Evolutionary conservation across 768 basidiomycete species (phyloP), one percentile per base, ranked within the genome.

Genomic region (Hydnomerulius pinastri): DNA sequence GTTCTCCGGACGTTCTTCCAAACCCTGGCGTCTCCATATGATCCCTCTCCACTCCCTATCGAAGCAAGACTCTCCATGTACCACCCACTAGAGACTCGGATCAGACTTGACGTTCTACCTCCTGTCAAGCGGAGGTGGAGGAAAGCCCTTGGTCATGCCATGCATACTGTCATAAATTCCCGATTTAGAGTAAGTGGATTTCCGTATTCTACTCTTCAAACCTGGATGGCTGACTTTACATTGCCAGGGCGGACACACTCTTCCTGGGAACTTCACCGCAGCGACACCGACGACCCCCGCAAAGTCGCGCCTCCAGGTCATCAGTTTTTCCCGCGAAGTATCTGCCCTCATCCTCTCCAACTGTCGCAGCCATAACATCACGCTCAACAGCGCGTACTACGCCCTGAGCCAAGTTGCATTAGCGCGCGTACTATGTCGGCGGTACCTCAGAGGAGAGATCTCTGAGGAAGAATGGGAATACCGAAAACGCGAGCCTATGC

Each of bases 211-310:
- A 20, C 4, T 17, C 24, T 13, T 43, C 23, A 37, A 30, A 27
- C 43, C 27, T 28, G 45, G 29, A 42, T 44, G 12, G 32, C 35
- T n/a, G 25, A 9, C 25, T 32, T 8, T 25, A 27, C 33, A 43
- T n/a, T 27, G 13, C 4, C 56, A 83, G 80, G 81, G 81, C 13
- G 81, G 82, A 2, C 81, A 82, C 43, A 77, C 77, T 0, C 63
- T 83, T 2, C 78, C 80, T 1, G 66, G 74, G 39, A 72, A 60
- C 6, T 56, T 72, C 24, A 71, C 73, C 3, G 54, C 63, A 23
- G 45, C 55, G 9, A 77, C 77, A 2, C 57, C 59, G 21, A 62
- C 61, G 36, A 75, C 70, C 0, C 77, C 77, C n/a, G 72, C 79
- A 17, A 59, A 60, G 25, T 75, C 75, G 17, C 66, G 62, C 38